phyloP scores from a whole-genome alignment of 352 stramenopile genomes.

The Phytophthora citrophthora region DNA sequence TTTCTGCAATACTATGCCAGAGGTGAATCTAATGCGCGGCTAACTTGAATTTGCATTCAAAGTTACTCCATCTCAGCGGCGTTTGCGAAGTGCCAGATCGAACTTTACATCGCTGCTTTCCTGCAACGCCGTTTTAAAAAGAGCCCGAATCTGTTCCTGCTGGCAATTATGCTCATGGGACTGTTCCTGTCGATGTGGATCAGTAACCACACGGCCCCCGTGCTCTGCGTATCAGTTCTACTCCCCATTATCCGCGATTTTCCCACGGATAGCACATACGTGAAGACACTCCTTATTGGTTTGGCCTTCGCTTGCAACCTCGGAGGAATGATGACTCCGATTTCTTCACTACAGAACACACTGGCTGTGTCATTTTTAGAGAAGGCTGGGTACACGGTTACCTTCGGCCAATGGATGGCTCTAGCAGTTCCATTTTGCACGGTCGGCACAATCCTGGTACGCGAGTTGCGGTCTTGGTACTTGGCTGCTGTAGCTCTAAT shows the following conservation, averaged over 20 bases:
- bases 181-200: constrained; percentile 95
- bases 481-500: constrained; percentile 3
- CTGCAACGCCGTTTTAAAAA: constrained; percentile 91
- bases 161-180: constrained; percentile 94
- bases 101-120: constrained; percentile 90
- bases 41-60: constrained; percentile 3
- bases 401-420: constrained; percentile 92
- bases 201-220: constrained; percentile 92
- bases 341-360: constrained; percentile 92
- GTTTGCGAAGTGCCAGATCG: constrained; percentile 93
- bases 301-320: constrained; percentile 94
- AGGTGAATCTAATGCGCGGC: background rate
- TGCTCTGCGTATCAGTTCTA: constrained; percentile 92
- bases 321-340: constrained; percentile 94
- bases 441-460: constrained; percentile 82
- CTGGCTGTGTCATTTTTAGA: constrained; percentile 87
- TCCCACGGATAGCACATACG: constrained; percentile 82
- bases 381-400: constrained; percentile 87
- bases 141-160: constrained; percentile 87
- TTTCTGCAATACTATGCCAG: background rate
- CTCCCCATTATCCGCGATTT: constrained; percentile 91
- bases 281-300: constrained; percentile 92
- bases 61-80: constrained; percentile 90
- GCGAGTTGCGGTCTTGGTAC: constrained; percentile 4
- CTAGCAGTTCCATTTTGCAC: constrained; percentile 90